phyloP scores from a whole-genome alignment of 2,329 filamentous ascomycete genomes.

The Penicillium sp. region DNA sequence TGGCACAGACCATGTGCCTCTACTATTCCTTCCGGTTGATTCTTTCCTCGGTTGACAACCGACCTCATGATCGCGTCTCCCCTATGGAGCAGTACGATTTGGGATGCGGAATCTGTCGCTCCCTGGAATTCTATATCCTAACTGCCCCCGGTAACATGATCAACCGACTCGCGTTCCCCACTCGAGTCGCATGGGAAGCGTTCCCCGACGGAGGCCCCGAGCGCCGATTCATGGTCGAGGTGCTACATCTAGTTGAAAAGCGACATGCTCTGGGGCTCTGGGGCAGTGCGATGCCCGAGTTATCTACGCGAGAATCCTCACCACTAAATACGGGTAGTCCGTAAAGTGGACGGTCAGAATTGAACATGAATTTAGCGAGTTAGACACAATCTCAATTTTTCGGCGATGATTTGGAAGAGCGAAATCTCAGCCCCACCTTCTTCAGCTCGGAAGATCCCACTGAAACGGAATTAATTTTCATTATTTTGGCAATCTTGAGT shows the following conservation, averaged over 20 bases:
- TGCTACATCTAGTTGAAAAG: conserved; percentile 36
- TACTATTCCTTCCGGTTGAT: conserved; percentile 37
- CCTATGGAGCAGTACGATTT: conserved; percentile 36
- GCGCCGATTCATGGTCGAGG: conserved; percentile 33
- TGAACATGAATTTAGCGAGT: background rate
- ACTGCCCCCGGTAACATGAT: conserved; percentile 42
- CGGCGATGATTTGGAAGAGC: background rate
- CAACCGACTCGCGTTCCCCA: conserved; percentile 40
- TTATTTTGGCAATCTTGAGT: background rate
- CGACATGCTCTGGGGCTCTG: conserved; percentile 38
- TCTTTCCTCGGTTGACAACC: conserved; percentile 35
- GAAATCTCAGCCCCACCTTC: background rate
- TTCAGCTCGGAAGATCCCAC: background rate
- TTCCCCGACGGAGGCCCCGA: conserved; percentile 36
- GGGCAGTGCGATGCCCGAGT: conserved; percentile 38
- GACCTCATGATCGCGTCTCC: conserved; percentile 31
- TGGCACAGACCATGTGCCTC: conserved; percentile 40
- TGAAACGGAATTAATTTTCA: background rate
- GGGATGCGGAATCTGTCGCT: conserved; percentile 38
- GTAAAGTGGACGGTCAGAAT: background rate
- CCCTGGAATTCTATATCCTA: conserved; percentile 38
- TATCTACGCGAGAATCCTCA: conserved; percentile 31
- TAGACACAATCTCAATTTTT: background rate
- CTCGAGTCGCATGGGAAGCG: conserved; percentile 40
- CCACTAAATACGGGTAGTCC: conserved; percentile 17